phyloP scores from a whole-genome alignment of 805 yeast species.

The Ogataea neopini region DNA sequence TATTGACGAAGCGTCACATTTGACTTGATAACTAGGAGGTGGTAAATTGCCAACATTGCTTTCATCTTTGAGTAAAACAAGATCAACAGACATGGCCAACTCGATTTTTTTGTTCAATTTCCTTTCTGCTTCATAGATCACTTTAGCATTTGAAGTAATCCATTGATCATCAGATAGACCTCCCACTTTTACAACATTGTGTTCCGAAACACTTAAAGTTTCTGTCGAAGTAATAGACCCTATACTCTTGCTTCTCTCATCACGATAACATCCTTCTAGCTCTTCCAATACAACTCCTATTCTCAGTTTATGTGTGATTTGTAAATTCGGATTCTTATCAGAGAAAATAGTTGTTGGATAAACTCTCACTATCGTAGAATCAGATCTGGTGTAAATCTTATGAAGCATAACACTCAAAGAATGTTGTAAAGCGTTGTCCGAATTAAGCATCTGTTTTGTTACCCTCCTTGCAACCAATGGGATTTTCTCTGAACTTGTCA shows the following conservation, averaged over 20 bases:
- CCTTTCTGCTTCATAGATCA: conserved; percentile 18
- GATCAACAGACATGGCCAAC: conserved; percentile 23
- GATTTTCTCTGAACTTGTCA: conserved; percentile 20
- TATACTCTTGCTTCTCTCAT: conserved; percentile 7
- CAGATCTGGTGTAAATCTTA: conserved; percentile 9
- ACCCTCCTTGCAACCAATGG: conserved; percentile 14
- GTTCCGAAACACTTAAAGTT: conserved; percentile 10
- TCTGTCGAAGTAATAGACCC: conserved; percentile 10
- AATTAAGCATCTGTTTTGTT: neutral
- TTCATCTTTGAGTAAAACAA: conserved; percentile 22
- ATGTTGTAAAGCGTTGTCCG: conserved; percentile 8
- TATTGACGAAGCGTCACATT: conserved; percentile 6
- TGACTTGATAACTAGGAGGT: conserved; percentile 22
- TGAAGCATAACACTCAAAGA: conserved; percentile 11
- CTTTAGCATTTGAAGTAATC: conserved; percentile 23
- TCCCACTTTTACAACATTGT: neutral
- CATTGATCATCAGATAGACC: conserved; percentile 20
- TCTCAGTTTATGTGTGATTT: conserved; percentile 25
- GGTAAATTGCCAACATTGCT: conserved; percentile 25
- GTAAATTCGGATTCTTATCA: conserved; percentile 19
- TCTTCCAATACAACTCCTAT: conserved; percentile 14
- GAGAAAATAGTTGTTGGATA: conserved; percentile 25
- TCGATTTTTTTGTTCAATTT: conserved; percentile 22
- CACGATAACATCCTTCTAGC: neutral
- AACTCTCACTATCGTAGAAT: conserved; percentile 9